Percentiles rank a stretch among this genome's conserved stretches.
phyloP scores from a whole-genome alignment of 1,284 basidiomycete genomes.

The Trametes polyzona region DNA sequence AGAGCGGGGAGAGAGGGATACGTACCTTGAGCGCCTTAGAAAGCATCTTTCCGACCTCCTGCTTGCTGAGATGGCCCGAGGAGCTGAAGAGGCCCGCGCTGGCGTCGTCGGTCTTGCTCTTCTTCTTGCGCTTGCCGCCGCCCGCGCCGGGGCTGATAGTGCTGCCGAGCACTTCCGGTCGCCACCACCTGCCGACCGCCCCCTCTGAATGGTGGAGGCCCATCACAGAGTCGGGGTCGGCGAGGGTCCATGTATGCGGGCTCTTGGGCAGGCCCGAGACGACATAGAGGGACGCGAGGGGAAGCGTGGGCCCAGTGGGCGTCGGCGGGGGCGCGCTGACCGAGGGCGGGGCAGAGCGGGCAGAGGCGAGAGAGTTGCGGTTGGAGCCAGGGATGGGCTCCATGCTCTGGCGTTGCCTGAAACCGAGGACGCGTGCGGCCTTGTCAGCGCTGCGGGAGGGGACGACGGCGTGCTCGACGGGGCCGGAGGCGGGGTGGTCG shows the following conservation, averaged over 20 bases:
- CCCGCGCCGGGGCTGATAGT: conserved; percentile 86
- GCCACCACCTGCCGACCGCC: conserved; percentile 91
- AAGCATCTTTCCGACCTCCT: conserved; percentile 86
- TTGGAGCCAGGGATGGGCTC: conserved; percentile 78
- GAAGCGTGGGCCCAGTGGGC: conserved; percentile 64
- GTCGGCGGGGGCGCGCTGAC: conserved; percentile 40
- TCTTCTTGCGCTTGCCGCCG: conserved; percentile 63
- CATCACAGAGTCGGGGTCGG: conserved; percentile 85
- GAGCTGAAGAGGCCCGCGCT: conserved; percentile 53
- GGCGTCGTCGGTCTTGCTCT: conserved; percentile 60
- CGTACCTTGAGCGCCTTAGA: conserved; percentile 87
- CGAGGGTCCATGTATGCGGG: conserved; percentile 92
- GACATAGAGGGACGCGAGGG: conserved; percentile 82
- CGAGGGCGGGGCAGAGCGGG: conserved; percentile 68
- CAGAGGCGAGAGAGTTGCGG: conserved; percentile 76
- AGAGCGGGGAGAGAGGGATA: conserved; percentile 11
- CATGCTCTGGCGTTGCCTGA: conserved; percentile 74
- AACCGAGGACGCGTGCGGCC: conserved; percentile 74
- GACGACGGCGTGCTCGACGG: conserved; percentile 25
- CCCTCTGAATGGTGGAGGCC: conserved; percentile 87
- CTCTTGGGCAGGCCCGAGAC: conserved; percentile 84
- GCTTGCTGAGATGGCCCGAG: conserved; percentile 75
- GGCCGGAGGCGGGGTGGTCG: conserved; percentile 34
- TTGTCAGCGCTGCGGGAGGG: conserved; percentile 43
- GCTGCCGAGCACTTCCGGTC: conserved; percentile 90